Conservation (phyloP, 169 alveolate genomes). For the Eimeria maxima region DNA sequence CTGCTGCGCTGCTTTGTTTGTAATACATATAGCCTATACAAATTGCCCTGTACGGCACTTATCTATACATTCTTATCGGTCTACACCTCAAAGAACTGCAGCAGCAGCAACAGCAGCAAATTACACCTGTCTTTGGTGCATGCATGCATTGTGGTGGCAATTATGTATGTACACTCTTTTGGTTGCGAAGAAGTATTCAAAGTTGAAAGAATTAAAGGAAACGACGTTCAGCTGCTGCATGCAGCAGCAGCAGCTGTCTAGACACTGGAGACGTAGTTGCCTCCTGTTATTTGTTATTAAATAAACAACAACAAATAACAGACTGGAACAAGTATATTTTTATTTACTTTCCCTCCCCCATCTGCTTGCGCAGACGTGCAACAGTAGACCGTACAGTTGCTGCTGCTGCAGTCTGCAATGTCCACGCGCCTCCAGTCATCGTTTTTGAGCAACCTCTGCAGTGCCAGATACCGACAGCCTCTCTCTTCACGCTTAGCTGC, state of each 20-base stretch:
- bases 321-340: not conserved
- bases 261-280: not conserved
- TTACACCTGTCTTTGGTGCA: not conserved
- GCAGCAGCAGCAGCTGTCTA: not conserved
- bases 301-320: not conserved
- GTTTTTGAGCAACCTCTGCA: conserved; percentile 97
- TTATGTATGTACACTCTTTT: no score
- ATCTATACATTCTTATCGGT: no score
- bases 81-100: no score
- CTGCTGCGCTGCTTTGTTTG: no score
- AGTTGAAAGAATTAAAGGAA: not conserved
- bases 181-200: not conserved
- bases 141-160: not conserved
- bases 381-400: conserved; percentile 94
- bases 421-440: conserved; percentile 99
- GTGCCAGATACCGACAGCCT: conserved; percentile 99
- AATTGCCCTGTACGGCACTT: no score
- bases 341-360: conserved; percentile 61
- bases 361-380: conserved; percentile 85
- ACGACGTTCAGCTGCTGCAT: not conserved
- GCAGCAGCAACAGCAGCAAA: no score
- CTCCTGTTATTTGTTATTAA: no score
- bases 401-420: conserved; percentile 97
- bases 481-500: conserved; percentile 94
- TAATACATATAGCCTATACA: no score